These are phyloP conservation scores for Ophiocordyceps polyrhachis-furcata DNA, from an alignment of 2,329 filamentous ascomycete species.

Conservation along the genomic window DNA sequence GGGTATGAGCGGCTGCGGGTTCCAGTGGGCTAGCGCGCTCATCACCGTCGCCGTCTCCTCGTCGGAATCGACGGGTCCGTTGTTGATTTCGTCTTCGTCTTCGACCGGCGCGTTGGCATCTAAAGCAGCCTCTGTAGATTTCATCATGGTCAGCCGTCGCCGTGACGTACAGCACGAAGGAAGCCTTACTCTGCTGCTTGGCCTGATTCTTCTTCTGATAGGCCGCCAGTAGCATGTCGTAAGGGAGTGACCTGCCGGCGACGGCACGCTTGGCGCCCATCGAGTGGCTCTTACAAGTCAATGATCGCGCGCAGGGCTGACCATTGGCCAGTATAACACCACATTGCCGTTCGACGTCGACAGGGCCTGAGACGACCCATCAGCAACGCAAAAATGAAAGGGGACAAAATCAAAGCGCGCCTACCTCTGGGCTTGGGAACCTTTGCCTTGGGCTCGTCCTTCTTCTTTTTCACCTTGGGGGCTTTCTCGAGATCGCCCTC, in stretches of 20 bases:
- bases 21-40: constrained; percentile 56
- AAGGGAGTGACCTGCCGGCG: constrained; percentile 69
- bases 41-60: constrained; percentile 87
- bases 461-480: constrained; percentile 84
- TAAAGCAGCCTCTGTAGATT: constrained; percentile 60
- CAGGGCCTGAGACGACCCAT: constrained; percentile 36
- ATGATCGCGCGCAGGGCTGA: constrained; percentile 66
- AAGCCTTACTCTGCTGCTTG: constrained; percentile 69
- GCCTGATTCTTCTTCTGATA: constrained; percentile 98
- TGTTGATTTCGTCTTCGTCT: constrained; percentile 66
- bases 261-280: constrained; percentile 90
- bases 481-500: constrained; percentile 63
- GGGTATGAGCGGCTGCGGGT: constrained; percentile 58
- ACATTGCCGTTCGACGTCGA: constrained; percentile 87
- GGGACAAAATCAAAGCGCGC: neutral
- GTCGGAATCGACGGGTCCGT: constrained; percentile 75
- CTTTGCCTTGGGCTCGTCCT: constrained; percentile 76
- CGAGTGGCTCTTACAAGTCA: constrained; percentile 88
- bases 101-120: constrained; percentile 84
- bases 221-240: constrained; percentile 75
- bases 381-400: neutral
- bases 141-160: neutral
- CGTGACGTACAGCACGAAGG: neutral
- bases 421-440: constrained; percentile 64
- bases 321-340: constrained; percentile 75